phyloP scores from a whole-genome alignment of 768 basidiomycete species.

The Rhodotorula paludigena region DNA sequence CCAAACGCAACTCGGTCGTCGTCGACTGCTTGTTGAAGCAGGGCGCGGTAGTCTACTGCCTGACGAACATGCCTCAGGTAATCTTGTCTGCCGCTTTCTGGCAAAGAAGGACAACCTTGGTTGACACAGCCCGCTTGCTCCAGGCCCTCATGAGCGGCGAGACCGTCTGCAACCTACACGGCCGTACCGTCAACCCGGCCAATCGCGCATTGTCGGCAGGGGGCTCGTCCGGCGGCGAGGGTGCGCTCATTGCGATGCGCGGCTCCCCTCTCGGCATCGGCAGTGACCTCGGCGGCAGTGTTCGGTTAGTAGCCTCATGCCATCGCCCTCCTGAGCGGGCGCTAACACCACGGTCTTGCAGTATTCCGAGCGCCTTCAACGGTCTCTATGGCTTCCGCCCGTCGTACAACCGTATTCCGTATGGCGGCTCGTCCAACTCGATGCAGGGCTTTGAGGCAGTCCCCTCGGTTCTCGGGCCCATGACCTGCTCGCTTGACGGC shows the following conservation, averaged over 20 bases:
- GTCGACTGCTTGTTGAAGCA: constrained; percentile 59
- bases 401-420: constrained; percentile 66
- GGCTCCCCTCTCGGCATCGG: constrained; percentile 43
- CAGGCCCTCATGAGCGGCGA: constrained; percentile 44
- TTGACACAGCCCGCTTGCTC: too few relatives aligned
- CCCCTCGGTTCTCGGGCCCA: constrained; percentile 68
- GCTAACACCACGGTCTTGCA: constrained; percentile 50
- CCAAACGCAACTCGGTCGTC: constrained; percentile 58
- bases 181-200: constrained; percentile 43
- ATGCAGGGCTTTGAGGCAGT: constrained; percentile 65
- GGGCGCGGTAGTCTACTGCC: constrained; percentile 45
- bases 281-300: constrained; percentile 53
- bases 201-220: constrained; percentile 44
- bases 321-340: too few relatives aligned
- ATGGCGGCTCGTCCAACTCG: constrained; percentile 58
- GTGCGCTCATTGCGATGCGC: constrained; percentile 42
- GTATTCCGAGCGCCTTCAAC: constrained; percentile 64
- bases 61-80: constrained; percentile 43
- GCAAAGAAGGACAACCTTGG: too few relatives aligned
- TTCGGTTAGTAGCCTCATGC: constrained; percentile 47
- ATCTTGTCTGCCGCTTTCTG: too few relatives aligned
- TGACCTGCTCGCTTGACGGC: constrained; percentile 58
- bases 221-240: constrained; percentile 45
- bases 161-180: constrained; percentile 54
- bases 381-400: constrained; percentile 69